Conservation (phyloP, 1,284 basidiomycete species). For the Cystobasidium slooffiae region DNA sequence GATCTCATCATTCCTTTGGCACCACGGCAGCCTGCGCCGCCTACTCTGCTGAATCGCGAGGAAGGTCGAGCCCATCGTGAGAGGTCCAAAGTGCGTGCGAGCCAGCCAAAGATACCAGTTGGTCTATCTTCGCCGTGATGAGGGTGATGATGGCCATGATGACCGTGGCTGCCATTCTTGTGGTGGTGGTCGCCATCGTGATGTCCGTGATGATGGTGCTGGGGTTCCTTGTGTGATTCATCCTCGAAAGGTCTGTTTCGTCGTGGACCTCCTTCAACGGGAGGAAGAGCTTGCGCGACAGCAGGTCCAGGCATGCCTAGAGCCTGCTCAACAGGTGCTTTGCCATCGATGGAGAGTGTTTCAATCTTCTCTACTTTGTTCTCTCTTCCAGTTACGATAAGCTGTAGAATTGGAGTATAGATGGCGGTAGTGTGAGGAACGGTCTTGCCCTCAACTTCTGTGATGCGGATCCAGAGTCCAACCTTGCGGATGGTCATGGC, state of each 20-base stretch:
- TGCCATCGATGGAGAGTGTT: conserved; percentile 36
- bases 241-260: conserved; percentile 4
- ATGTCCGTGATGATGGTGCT: conserved; percentile 7
- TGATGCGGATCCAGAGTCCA: conserved; percentile 44
- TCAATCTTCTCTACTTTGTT: conserved; percentile 32
- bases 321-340: conserved; percentile 28
- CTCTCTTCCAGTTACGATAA: conserved; percentile 34
- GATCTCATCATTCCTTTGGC: neutral
- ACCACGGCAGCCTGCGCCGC: conserved; percentile 2
- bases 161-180: conserved; percentile 10
- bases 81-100: conserved; percentile 19
- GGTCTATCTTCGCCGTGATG: neutral
- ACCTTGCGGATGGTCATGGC: conserved; percentile 34
- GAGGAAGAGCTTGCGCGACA: conserved; percentile 8
- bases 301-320: conserved; percentile 28
- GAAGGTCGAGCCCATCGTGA: conserved; percentile 26
- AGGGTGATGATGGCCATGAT: conserved; percentile 18
- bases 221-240: neutral
- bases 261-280: conserved; percentile 1
- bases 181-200: conserved; percentile 1
- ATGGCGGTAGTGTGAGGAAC: conserved; percentile 30
- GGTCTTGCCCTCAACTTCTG: conserved; percentile 40
- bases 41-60: neutral
- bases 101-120: conserved; percentile 14
- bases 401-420: conserved; percentile 42